Percentiles rank a stretch among this genome's conserved stretches.
Evolutionary conservation across 2,329 filamentous ascomycete species (phyloP).

Genomic region (Simplicillium aogashimaense): DNA sequence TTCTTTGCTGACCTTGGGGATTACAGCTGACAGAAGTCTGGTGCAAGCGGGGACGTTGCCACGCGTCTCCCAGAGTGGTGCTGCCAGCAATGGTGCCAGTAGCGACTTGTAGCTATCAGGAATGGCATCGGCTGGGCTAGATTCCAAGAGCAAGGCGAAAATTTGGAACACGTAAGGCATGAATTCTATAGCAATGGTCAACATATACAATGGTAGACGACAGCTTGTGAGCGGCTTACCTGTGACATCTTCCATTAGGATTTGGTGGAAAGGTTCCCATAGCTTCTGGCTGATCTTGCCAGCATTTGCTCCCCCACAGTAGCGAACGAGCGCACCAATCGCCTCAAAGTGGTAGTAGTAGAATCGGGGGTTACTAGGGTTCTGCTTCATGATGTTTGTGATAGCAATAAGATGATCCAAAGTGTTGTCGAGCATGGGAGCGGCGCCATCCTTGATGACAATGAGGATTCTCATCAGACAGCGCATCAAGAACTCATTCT

Average conservation of each 20-base stretch:
- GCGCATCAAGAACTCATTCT: slow-evolving; percentile 98
- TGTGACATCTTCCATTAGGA: slow-evolving; percentile 74
- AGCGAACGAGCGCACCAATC: slow-evolving; percentile 72
- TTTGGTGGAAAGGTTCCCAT: slow-evolving; percentile 72
- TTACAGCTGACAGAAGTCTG: slow-evolving; percentile 72
- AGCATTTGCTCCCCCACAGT: slow-evolving; percentile 55
- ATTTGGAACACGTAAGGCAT: slow-evolving; percentile 95
- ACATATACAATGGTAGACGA: neutral
- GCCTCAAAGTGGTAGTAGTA: slow-evolving; percentile 99
- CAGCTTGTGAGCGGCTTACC: slow-evolving; percentile 33
- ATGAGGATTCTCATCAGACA: slow-evolving; percentile 97
- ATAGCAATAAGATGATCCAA: slow-evolving; percentile 79
- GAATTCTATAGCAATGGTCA: slow-evolving; percentile 53
- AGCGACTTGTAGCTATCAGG: slow-evolving; percentile 74
- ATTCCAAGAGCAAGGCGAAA: slow-evolving; percentile 81
- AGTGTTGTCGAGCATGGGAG: slow-evolving; percentile 66
- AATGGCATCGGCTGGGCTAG: slow-evolving; percentile 68
- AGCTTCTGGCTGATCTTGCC: slow-evolving; percentile 69
- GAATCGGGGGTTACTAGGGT: slow-evolving; percentile 94
- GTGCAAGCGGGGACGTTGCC: slow-evolving; percentile 91
- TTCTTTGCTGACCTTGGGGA: slow-evolving; percentile 62
- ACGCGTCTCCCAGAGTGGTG: slow-evolving; percentile 80
- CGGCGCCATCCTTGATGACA: slow-evolving; percentile 76
- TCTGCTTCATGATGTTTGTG: slow-evolving; percentile 82
- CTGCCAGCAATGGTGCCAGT: slow-evolving; percentile 67